Evolutionary conservation across 1,284 basidiomycete species (phyloP), one percentile per base, ranked within the genome.

Genomic region (Fomitopsis palustris): DNA sequence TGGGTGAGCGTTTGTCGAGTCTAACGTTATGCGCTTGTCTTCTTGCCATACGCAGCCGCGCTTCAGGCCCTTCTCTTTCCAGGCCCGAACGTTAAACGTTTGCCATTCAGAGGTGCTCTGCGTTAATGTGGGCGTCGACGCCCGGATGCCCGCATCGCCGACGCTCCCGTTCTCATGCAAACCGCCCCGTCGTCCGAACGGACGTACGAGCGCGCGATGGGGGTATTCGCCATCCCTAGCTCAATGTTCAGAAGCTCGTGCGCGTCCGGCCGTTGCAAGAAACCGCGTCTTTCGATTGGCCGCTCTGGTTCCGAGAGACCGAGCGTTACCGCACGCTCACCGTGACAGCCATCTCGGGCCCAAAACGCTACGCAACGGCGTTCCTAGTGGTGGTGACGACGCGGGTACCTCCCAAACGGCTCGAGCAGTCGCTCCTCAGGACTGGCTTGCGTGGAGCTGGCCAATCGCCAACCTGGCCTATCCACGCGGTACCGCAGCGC

Each of bases 21-120:
- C 49, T 52, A 52, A 52, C 49, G 49, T 52, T 52, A 52, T 52
- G 35, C 31, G 45, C 49, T 52, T 52, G 49, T 52, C 31, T 52
- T 52, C 49, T 52, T 52, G 49, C 49, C 49, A 52, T 33, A 52
- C 49, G 49, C 31, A 37, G 49, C 33, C 49, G 33, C 31, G n/a
- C 31, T 52, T 35, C 49, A 19, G 17, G n/a, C 14, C 35, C 49
- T 52, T 52, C 49, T 31, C 14, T 16, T 49, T 29, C 49, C 49
- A 52, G 49, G 31, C 29, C 29, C n/a, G 29, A 21, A 52, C 33
- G 31, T 52, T 23, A 1, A 8, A 37, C n/a, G 6, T 14, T 52
- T 35, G 19, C 49, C 49, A 52, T 47, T 27, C 45, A 23, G 45
- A 29, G 45, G 25, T 47, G 45, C 45, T 47, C 45, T 47, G 45